Conservation (phyloP, 192 early-diverging fungal species). For the Ambispora gerdemannii region DNA sequence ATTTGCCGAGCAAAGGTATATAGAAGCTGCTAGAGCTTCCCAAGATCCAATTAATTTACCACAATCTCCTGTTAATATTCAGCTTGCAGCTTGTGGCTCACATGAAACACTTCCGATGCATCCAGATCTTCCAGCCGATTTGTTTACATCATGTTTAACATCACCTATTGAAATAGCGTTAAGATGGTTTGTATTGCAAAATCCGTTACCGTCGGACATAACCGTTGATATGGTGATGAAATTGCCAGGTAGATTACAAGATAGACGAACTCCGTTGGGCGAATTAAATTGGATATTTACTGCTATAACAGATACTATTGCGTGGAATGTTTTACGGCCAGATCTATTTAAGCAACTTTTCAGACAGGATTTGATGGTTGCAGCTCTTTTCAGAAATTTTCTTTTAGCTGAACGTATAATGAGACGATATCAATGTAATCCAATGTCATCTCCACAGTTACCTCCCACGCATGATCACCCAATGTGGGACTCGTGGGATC, state of each 20-base stretch:
- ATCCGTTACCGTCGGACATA: slow-evolving; percentile 70
- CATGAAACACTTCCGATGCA: slow-evolving; percentile 88
- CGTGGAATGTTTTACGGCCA: slow-evolving; percentile 88
- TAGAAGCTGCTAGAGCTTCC: slow-evolving; percentile 53
- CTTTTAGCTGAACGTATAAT: slow-evolving; percentile 94
- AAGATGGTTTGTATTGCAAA: slow-evolving; percentile 85
- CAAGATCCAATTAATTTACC: slow-evolving; percentile 46
- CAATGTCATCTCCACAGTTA: slow-evolving; percentile 79
- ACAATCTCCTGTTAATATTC: slow-evolving; percentile 60
- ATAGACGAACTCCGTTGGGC: slow-evolving; percentile 90
- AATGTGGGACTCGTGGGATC: slow-evolving; percentile 94
- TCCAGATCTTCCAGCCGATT: slow-evolving; percentile 92
- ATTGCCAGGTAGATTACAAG: slow-evolving; percentile 82
- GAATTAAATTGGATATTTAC: slow-evolving; percentile 99
- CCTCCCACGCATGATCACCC: slow-evolving; percentile 93
- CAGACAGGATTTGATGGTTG: slow-evolving; percentile 90
- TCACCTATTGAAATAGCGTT: slow-evolving; percentile 93
- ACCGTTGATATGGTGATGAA: slow-evolving; percentile 84
- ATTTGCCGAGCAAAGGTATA: slow-evolving; percentile 82
- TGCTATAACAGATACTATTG: slow-evolving; percentile 97
- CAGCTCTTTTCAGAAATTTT: slow-evolving; percentile 93
- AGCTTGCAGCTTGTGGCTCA: slow-evolving; percentile 86
- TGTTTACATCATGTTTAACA: slow-evolving; percentile 95
- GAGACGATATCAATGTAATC: slow-evolving; percentile 90
- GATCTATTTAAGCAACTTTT: slow-evolving; percentile 91